Percentiles rank a stretch among this genome's conserved stretches.
phyloP scores from a whole-genome alignment of 768 basidiomycete genomes.

The Kwoniella mangroviensis region DNA sequence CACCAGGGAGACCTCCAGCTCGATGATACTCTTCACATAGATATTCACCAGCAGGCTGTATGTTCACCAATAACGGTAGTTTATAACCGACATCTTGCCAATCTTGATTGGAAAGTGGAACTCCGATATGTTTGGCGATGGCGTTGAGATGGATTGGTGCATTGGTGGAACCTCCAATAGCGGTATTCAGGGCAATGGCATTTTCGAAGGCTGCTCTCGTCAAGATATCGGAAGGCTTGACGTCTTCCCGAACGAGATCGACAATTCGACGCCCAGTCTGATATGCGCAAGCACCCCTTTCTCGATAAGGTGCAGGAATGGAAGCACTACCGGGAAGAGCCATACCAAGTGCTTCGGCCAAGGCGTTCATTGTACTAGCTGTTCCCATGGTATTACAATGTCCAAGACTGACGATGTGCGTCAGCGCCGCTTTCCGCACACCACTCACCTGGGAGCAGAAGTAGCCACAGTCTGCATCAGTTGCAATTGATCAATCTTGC shows the following conservation, averaged over 20 bases:
- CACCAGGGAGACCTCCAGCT: constrained; percentile 52
- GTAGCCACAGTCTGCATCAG: constrained; percentile 45
- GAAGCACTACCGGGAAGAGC: constrained; percentile 53
- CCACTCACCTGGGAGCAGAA: constrained; percentile 44
- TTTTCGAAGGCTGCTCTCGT: constrained; percentile 52
- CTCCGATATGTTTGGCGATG: constrained; percentile 52
- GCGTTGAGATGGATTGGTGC: constrained; percentile 54
- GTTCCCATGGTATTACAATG: constrained; percentile 57
- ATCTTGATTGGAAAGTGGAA: constrained; percentile 43
- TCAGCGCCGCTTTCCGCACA: not conserved
- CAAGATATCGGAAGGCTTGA: constrained; percentile 55
- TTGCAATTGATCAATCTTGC: constrained; percentile 45
- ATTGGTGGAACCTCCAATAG: constrained; percentile 55
- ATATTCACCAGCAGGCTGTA: constrained; percentile 50
- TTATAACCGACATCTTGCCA: constrained; percentile 51
- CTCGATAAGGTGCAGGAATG: constrained; percentile 56
- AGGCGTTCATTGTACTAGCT: constrained; percentile 56
- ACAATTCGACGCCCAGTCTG: constrained; percentile 52
- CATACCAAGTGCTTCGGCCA: constrained; percentile 57
- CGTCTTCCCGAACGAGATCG: constrained; percentile 52
- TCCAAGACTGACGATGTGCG: constrained; percentile 28
- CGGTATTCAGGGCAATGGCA: constrained; percentile 46
- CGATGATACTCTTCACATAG: constrained; percentile 54
- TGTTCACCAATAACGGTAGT: constrained; percentile 46
- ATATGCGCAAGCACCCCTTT: constrained; percentile 56